Evolutionary conservation across 2,329 filamentous ascomycete species (phyloP).

Genomic region (Xenosphaeropsis pyriputrescens): DNA sequence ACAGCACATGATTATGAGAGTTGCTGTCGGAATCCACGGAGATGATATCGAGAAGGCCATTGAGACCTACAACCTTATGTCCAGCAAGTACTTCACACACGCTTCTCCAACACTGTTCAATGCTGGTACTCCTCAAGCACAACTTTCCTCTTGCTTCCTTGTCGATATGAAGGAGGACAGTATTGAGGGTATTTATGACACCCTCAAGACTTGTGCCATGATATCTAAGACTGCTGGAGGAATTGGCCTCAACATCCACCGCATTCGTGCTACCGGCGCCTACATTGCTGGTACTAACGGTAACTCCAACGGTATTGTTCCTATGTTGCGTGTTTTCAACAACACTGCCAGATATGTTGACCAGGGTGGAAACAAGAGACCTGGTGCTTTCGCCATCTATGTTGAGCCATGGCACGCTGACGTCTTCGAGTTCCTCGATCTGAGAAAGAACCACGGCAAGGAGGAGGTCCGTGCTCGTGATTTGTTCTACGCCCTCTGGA

Average conservation of each 20-base stretch:
- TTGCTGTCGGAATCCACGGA: conserved; percentile 91
- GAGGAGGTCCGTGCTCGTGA: conserved; percentile 95
- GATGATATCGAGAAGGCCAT: conserved; percentile 88
- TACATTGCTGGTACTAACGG: conserved; percentile 98
- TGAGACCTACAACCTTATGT: conserved; percentile 99
- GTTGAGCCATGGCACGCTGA: conserved; percentile 98
- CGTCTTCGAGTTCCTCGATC: conserved; percentile 92
- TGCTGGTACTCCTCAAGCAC: conserved; percentile 84
- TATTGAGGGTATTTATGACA: conserved; percentile 98
- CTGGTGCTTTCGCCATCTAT: conserved; percentile 96
- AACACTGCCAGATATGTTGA: conserved; percentile 98
- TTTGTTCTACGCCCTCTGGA: conserved; percentile 96
- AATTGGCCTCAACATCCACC: conserved; percentile 91
- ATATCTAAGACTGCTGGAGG: conserved; percentile 99
- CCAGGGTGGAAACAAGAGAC: conserved; percentile 97
- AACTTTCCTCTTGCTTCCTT: conserved; percentile 95
- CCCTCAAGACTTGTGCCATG: conserved; percentile 97
- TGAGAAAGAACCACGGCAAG: conserved; percentile 98
- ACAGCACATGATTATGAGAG: conserved; percentile 99
- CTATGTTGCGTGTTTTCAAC: conserved; percentile 98
- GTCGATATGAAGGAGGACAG: conserved; percentile 99
- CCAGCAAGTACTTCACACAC: conserved; percentile 95
- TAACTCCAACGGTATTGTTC: conserved; percentile 91
- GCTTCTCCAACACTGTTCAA: conserved; percentile 98
- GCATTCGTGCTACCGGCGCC: conserved; percentile 91